A percentile compares a stretch with the other conserved stretches of the same genome.
Conservation (phyloP, 2,329 filamentous ascomycete genomes). For the Cryphonectria parasitica region DNA sequence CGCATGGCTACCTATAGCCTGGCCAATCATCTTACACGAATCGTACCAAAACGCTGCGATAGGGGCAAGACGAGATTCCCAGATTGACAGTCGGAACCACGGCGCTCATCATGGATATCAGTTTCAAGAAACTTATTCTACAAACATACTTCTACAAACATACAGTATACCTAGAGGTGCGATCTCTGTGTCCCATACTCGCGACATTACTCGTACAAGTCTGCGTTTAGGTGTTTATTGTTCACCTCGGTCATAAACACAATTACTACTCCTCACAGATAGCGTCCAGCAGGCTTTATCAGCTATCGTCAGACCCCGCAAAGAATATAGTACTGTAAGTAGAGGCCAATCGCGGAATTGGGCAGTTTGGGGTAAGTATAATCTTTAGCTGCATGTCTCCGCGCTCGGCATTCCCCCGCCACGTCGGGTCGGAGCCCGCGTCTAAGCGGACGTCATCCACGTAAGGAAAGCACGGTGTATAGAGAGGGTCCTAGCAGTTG, state of each 20-base stretch:
- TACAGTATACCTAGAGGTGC: too few species aligned
- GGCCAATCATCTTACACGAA: conserved; percentile 29
- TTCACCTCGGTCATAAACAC: not conserved
- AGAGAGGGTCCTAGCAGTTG: not conserved
- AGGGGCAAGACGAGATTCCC: not conserved
- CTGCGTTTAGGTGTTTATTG: too few species aligned
- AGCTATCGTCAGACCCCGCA: too few species aligned
- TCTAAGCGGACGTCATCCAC: not conserved
- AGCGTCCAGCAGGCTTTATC: not conserved
- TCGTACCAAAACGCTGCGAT: not conserved
- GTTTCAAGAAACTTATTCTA: not conserved
- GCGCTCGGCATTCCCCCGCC: not conserved
- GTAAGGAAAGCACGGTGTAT: not conserved
- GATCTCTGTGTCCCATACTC: too few species aligned
- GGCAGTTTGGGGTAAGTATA: not conserved
- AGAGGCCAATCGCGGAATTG: not conserved
- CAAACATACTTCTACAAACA: not conserved
- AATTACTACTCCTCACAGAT: not conserved
- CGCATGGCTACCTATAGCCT: not conserved
- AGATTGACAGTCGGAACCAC: not conserved
- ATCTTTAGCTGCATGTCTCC: not conserved
- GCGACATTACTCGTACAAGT: too few species aligned
- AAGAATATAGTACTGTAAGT: too few species aligned
- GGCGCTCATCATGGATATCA: not conserved
- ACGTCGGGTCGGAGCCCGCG: conserved; percentile 3